Base-by-base conservation (phyloP, 306 rosid genomes). In the Quercus glauca region DNA sequence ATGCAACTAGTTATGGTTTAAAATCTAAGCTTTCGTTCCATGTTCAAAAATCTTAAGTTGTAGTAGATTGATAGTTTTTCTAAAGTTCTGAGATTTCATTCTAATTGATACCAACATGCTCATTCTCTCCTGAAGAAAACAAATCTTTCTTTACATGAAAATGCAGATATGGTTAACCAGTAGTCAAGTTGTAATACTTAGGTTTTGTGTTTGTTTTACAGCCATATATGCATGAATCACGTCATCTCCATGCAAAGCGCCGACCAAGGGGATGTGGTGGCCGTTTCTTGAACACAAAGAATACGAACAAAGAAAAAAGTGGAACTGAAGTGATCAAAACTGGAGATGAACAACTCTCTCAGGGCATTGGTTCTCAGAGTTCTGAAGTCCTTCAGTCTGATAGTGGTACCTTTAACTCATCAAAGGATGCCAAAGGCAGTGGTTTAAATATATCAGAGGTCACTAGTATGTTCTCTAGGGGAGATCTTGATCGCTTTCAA, bases 181-280 rank as follows among this genome's bases (percentile, higher is more conserved):
- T 83, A 51, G 41, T 78, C 71, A 56, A 59, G 51, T 33, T 79
- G 78, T 64, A 64, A 29, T 64, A 81, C 61, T 71, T 26, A 60
- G 68, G 15, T 68, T 61, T 11, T 69, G 33, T 80, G 55, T 78
- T 71, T 78, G 63, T 80, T 78, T 75, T 83, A 58, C 90, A 95
- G 99, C 96, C 97, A 23, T 95, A 95, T 82, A 89, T 95, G 97
- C 99, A 95, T 28, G 94, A 93, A 81, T 95, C 99, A 0, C 97
- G 99, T 58, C 99, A 95, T 86, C 98, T 80, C 80, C 99, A 95
- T 57, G 99, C 99, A 52, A 75, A 89, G 93, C 90, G 98, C 28
- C 90, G 99, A 58, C 97, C 98, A 72, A 88, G 99, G 80, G 99
- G 99, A 77, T 81, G 91, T 1, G 97, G 99, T 0, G 99, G 99